Evolutionary conservation across 352 stramenopile genomes (phyloP).

Genomic region (Elongisporangium undulatum): DNA sequence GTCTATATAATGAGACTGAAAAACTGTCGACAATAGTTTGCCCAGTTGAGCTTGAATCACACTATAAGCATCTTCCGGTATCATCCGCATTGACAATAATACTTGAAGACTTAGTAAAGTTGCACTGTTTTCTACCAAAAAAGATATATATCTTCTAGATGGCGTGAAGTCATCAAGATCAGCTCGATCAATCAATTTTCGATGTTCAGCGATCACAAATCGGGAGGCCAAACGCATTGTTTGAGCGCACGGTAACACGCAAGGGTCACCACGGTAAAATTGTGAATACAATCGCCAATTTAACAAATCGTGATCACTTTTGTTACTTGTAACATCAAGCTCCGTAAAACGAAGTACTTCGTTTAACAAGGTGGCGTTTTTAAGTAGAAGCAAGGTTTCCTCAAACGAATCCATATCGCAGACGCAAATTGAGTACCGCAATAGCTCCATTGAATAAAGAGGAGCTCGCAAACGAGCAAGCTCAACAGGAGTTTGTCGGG

Average conservation of each 20-base stretch:
- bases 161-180: constrained; percentile 31
- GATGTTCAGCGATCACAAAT: constrained; percentile 59
- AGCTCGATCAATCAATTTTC: constrained; percentile 19
- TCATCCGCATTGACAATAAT: constrained; percentile 49
- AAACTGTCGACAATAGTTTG: constrained; percentile 62
- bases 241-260: constrained; percentile 36
- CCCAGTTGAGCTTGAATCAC: constrained; percentile 44
- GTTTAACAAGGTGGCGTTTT: constrained; percentile 45
- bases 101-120: constrained; percentile 62
- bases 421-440: constrained; percentile 60
- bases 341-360: constrained; percentile 50
- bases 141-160: constrained; percentile 66
- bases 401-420: constrained; percentile 52
- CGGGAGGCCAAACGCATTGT: constrained; percentile 53
- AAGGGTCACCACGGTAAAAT: constrained; percentile 61
- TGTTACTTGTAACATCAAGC: constrained; percentile 11
- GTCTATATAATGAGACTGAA: constrained; percentile 70
- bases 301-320: background rate
- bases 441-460: constrained; percentile 47
- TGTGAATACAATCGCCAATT: constrained; percentile 34
- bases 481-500: constrained; percentile 15
- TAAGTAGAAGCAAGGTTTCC: constrained; percentile 53
- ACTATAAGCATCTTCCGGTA: constrained; percentile 45
- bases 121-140: constrained; percentile 58
- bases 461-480: constrained; percentile 45